A percentile compares a stretch with the other conserved stretches of the same genome.
phyloP scores from a whole-genome alignment of 225 moss, liverwort and hornwort species.

The Pseudoscleropodium purum region DNA sequence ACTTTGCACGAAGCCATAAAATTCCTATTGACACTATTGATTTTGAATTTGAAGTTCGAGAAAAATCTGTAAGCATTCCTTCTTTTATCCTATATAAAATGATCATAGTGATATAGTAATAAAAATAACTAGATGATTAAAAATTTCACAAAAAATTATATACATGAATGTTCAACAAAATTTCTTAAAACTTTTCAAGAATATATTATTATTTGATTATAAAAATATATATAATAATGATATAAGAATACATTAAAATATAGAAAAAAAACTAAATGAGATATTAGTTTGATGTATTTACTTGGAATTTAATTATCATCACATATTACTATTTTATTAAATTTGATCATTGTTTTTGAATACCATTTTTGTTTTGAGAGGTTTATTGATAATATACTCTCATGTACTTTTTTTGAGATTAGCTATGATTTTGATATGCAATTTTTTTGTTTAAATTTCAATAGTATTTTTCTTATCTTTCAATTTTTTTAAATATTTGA shows the following conservation, averaged over 20 bases:
- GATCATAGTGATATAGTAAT: not conserved
- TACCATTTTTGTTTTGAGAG: too few species aligned
- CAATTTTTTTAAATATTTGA: not conserved
- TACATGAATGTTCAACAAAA: not conserved
- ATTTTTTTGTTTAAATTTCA: not conserved
- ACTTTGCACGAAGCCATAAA: conserved; percentile 59
- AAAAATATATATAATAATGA: too few species aligned
- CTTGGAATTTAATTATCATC: too few species aligned
- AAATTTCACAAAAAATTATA: not conserved
- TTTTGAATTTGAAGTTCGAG: conserved; percentile 62
- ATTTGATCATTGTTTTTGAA: not conserved
- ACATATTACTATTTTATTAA: not conserved
- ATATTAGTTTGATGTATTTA: too few species aligned
- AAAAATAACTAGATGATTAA: not conserved
- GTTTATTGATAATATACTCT: fast-evolving
- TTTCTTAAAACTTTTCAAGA: not conserved
- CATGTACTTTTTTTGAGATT: not conserved
- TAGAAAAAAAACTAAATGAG: not conserved
- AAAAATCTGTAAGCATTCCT: conserved; percentile 20
- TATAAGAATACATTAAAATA: not conserved
- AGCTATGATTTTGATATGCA: too few species aligned
- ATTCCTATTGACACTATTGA: conserved; percentile 74
- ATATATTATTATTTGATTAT: too few species aligned
- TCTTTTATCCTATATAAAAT: not conserved
- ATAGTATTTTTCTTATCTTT: not conserved